Evolutionary conservation across 164 flowering plant genomes (phyloP), one percentile per base, ranked within the genome.

Genomic region (Cinnamomum chago): DNA sequence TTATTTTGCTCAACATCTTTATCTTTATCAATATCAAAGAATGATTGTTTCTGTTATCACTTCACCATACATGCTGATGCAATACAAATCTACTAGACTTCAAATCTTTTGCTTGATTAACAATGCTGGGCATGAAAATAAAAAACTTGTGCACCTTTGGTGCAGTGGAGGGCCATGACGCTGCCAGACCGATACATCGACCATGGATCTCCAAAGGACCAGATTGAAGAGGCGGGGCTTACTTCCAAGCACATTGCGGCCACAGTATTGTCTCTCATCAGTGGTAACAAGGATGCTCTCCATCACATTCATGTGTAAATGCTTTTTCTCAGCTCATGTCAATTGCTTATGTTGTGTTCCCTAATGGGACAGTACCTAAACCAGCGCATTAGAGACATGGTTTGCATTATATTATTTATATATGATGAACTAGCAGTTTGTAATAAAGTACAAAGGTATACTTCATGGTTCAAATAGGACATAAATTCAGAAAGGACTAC

Each of bases 141-240:
- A 25, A 64, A 13, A 64, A 33, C 5, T 13, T 13, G n/a, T 11
- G 52, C 24, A 6, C 55, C 23, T 72, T 2, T 25, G 22, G 15
- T 80, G 78, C 82, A 87, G 90, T 85, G 85, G 90, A 84, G 90
- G 69, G 75, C 88, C 11, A 83, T 87, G 84, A 72, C 78, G 74
- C 83, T 87, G 0, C 88, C 90, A 1, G 88, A 87, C 70, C 73
- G 86, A 68, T 87, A 87, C 72, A 85, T 87, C 17, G 87, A 87
- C 30, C 90, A 87, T 71, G 90, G 90, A 73, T 74, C 86, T 13
- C 88, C 76, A n/a, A 62, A 15, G 1, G 88, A 84, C 24, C 90
- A 87, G 77, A 73, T 82, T 2, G 84, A 79, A 71, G 87, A 82
- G 47, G 88, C 88, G 22, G 88, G 90, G 1, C 83, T 87, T 5